phyloP scores from a whole-genome alignment of 345 rosid genomes.

The Citrus cavaleriei region DNA sequence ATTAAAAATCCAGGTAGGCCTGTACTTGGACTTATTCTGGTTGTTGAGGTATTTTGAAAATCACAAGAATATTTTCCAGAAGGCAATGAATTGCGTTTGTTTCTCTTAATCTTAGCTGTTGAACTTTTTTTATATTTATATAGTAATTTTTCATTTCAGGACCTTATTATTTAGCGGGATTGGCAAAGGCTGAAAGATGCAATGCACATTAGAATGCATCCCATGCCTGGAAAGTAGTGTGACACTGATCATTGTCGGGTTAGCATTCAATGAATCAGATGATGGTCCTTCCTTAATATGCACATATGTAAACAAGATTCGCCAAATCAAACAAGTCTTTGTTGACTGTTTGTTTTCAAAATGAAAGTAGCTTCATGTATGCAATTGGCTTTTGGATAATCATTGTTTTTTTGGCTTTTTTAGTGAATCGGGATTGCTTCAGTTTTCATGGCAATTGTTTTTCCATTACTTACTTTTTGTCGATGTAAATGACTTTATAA shows the following conservation, averaged over 20 bases:
- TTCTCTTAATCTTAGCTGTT: background rate
- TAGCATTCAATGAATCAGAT: background rate
- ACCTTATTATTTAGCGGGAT: background rate
- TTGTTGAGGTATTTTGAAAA: background rate
- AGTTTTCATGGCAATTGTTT: background rate
- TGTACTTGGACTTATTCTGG: background rate
- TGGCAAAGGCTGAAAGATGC: background rate
- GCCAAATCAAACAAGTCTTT: background rate
- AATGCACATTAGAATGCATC: background rate
- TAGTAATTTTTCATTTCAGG: background rate
- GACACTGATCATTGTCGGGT: background rate
- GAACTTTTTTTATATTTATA: background rate
- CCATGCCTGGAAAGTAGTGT: background rate
- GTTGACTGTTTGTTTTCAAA: background rate
- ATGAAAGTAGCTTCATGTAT: background rate
- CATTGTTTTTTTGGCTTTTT: background rate
- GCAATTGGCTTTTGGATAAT: background rate
- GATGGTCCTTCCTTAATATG: background rate
- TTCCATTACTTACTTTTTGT: background rate
- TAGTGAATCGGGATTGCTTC: background rate
- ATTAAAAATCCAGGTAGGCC: slow-evolving; percentile 8
- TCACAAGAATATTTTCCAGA: background rate
- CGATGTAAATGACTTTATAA: background rate
- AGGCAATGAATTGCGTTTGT: background rate
- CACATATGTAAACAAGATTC: background rate